Conservation (phyloP, 2,329 filamentous ascomycete species). For the Thelonectria olida region DNA sequence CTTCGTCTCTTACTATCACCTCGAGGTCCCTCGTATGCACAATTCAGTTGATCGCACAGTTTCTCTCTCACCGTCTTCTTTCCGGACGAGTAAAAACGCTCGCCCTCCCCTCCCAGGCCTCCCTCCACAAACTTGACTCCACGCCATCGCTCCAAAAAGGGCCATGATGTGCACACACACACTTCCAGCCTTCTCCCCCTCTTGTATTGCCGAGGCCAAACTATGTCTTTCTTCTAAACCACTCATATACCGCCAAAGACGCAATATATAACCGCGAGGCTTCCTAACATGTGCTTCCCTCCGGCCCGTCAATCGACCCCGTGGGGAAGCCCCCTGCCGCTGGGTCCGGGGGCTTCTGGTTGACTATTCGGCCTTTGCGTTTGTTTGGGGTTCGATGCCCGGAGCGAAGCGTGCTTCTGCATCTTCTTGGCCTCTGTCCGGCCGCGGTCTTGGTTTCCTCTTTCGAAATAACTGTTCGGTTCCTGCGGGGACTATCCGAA, state of each 20-base stretch:
- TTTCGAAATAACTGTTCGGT: constrained; percentile 28
- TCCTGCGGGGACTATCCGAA: constrained; percentile 15
- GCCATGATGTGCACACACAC: constrained; percentile 12
- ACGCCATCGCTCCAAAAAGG: constrained; percentile 2
- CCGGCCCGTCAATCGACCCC: constrained; percentile 23
- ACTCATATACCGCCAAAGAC: background rate
- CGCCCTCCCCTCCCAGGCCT: constrained; percentile 18
- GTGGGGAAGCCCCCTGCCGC: constrained; percentile 23
- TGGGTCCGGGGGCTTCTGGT: constrained; percentile 16
- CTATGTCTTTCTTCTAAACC: constrained; percentile 1
- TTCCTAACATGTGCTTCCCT: constrained; percentile 27
- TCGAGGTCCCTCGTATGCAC: background rate
- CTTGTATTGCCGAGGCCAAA: constrained; percentile 15
- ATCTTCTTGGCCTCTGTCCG: constrained; percentile 13
- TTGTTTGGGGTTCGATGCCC: constrained; percentile 31
- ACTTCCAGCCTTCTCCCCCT: background rate
- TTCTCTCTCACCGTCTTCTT: background rate
- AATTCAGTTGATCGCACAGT: background rate
- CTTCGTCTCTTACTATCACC: too few species aligned
- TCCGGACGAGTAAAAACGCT: constrained; percentile 12
- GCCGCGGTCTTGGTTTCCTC: constrained; percentile 34
- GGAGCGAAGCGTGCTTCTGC: constrained; percentile 4
- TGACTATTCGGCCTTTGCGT: constrained; percentile 22
- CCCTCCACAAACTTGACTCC: background rate
- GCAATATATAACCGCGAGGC: background rate